These are phyloP conservation scores for Mrakia blollopis DNA, from an alignment of 768 basidiomycete genomes.

Conservation along the genomic window DNA sequence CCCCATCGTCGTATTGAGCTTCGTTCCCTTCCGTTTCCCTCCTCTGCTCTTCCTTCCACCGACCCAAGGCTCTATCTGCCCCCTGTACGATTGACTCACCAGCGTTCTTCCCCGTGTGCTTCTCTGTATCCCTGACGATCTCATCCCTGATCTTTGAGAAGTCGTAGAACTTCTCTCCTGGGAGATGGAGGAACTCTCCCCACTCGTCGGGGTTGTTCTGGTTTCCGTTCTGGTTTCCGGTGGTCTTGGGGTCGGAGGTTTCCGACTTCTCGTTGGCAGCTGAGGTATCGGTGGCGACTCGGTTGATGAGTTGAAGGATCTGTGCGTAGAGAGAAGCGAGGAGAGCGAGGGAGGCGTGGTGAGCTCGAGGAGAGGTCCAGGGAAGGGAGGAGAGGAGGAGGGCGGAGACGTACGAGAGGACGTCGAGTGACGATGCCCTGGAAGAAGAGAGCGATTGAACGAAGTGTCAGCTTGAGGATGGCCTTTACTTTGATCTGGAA, in stretches of 20 bases:
- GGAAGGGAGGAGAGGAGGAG: not conserved
- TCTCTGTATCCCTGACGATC: constrained; percentile 93
- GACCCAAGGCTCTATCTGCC: not conserved
- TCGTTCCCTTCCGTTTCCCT: not conserved
- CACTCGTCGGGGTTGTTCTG: constrained; percentile 89
- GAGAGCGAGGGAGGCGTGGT: constrained; percentile 11
- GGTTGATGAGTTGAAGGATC: constrained; percentile 92
- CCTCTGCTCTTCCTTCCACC: not conserved
- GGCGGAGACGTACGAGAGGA: constrained; percentile 60
- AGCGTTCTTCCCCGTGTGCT: constrained; percentile 96
- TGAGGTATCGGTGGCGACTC: constrained; percentile 53
- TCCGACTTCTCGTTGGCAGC: not conserved
- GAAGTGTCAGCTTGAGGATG: not conserved
- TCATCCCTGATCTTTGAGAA: constrained; percentile 95
- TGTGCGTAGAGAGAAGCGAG: constrained; percentile 40
- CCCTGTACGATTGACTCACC: constrained; percentile 45
- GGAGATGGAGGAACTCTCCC: constrained; percentile 95
- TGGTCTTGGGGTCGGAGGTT: not conserved
- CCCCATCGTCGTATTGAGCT: not conserved
- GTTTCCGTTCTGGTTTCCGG: constrained; percentile 56
- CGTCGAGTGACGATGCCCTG: constrained; percentile 91
- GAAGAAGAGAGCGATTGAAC: not conserved
- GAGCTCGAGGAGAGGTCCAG: constrained; percentile 14
- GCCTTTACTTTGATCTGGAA: too few species aligned
- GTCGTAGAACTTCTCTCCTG: constrained; percentile 95